Evolutionary conservation across 257 asterid genomes (phyloP).

Genomic region (Plectranthus barbatus): DNA sequence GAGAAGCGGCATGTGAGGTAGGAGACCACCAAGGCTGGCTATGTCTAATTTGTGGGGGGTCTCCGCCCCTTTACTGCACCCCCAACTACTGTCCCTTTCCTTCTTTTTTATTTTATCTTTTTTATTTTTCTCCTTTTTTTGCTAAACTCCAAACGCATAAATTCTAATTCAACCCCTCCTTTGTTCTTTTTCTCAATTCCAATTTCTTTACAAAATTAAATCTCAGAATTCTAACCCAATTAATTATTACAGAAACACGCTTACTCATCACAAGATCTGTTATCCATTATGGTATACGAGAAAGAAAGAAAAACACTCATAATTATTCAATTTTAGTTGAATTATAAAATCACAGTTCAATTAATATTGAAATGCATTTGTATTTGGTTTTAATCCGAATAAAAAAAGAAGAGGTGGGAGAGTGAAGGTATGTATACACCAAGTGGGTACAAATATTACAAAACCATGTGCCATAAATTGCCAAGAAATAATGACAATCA

Average conservation of each 20-base stretch:
- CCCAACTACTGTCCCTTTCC: slow-evolving; percentile 18
- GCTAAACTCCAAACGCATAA: neutral
- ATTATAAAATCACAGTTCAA: too few species aligned
- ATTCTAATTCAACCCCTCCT: neutral
- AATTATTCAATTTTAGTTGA: too few species aligned
- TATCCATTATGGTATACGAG: neutral
- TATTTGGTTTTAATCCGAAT: too few species aligned
- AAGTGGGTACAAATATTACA: slow-evolving; percentile 15
- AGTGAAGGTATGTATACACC: too few species aligned
- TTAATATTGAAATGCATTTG: too few species aligned
- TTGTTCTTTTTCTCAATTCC: neutral
- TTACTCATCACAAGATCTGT: neutral
- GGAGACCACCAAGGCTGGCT: slow-evolving; percentile 72
- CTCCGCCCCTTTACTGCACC: slow-evolving; percentile 18
- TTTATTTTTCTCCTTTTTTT: neutral
- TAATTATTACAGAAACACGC: neutral
- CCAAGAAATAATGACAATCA: slow-evolving; percentile 38
- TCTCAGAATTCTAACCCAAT: neutral
- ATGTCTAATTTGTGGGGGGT: slow-evolving; percentile 29
- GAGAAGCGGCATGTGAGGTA: slow-evolving; percentile 53
- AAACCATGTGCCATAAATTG: slow-evolving; percentile 43
- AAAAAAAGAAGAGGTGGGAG: too few species aligned
- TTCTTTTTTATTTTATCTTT: neutral
- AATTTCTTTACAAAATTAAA: neutral
- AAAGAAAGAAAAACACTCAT: neutral